These are phyloP conservation scores for Ascosphaera aggregata DNA, from an alignment of 2,329 filamentous ascomycete species.

Conservation along the genomic window DNA sequence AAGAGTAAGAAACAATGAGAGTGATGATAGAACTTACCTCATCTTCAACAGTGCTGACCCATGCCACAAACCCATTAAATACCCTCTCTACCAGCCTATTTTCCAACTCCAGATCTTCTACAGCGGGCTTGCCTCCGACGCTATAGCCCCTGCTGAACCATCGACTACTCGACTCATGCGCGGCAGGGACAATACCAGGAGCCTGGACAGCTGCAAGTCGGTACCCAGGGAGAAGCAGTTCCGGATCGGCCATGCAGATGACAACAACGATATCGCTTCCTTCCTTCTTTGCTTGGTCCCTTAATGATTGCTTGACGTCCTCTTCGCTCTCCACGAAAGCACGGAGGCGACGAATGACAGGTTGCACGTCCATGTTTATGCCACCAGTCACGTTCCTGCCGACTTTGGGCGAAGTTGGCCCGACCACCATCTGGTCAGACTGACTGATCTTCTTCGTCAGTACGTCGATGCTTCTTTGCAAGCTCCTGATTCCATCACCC, in stretches of 20 bases:
- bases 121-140: background rate
- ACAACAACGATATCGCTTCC: slow-evolving; percentile 67
- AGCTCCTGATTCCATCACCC: slow-evolving; percentile 66
- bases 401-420: background rate
- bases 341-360: slow-evolving; percentile 56
- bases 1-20: slow-evolving; percentile 1
- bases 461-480: slow-evolving; percentile 68
- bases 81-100: slow-evolving; percentile 58
- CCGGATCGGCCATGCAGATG: slow-evolving; percentile 44
- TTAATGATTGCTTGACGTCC: slow-evolving; percentile 46
- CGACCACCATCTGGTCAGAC: slow-evolving; percentile 19
- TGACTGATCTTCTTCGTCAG: slow-evolving; percentile 62
- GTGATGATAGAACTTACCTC: slow-evolving; percentile 13
- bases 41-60: slow-evolving; percentile 85
- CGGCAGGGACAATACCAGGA: background rate
- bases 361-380: background rate
- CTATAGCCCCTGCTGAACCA: background rate
- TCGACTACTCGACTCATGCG: background rate
- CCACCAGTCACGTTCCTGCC: background rate
- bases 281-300: slow-evolving; percentile 48
- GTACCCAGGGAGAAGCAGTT: slow-evolving; percentile 38
- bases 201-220: background rate
- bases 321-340: slow-evolving; percentile 56
- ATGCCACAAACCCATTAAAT: slow-evolving; percentile 89
- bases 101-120: slow-evolving; percentile 29